These are phyloP conservation scores for Tolypocladium inflatum DNA, from an alignment of 2,329 filamentous ascomycete genomes.

Conservation along the genomic window DNA sequence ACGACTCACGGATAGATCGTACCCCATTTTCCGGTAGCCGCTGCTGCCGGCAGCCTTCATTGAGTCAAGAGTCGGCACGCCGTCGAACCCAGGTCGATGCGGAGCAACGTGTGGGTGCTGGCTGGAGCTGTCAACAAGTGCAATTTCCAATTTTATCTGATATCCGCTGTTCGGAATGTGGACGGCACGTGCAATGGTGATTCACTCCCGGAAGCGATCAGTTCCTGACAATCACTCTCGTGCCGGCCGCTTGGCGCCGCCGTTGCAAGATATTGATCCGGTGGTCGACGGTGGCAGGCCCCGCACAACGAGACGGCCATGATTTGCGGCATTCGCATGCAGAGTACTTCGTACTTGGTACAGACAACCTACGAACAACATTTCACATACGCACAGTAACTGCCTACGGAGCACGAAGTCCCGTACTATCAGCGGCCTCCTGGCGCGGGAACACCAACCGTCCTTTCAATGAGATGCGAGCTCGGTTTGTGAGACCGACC, in stretches of 20 bases:
- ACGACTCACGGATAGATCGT: neutral
- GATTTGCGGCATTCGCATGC: neutral
- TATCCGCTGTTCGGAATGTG: neutral
- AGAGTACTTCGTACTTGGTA: neutral
- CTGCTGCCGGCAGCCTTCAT: neutral
- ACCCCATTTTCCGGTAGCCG: neutral
- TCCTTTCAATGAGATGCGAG: neutral
- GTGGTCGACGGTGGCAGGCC: neutral
- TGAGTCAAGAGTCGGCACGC: neutral
- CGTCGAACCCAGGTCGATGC: neutral
- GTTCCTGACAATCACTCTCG: neutral
- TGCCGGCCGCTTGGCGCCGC: neutral
- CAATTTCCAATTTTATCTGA: neutral
- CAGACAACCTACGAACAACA: neutral
- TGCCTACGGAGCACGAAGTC: neutral
- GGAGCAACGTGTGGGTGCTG: neutral
- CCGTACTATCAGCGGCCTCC: neutral
- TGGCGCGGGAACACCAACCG: neutral
- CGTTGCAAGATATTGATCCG: neutral
- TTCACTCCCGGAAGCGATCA: too few species aligned
- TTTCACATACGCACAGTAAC: neutral
- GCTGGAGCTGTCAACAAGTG: neutral
- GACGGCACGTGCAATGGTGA: too few species aligned
- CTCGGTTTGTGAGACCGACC: neutral
- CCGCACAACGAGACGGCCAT: neutral